Base-by-base conservation (phyloP, 2,329 filamentous ascomycete genomes). In the Penicillium paneum region DNA sequence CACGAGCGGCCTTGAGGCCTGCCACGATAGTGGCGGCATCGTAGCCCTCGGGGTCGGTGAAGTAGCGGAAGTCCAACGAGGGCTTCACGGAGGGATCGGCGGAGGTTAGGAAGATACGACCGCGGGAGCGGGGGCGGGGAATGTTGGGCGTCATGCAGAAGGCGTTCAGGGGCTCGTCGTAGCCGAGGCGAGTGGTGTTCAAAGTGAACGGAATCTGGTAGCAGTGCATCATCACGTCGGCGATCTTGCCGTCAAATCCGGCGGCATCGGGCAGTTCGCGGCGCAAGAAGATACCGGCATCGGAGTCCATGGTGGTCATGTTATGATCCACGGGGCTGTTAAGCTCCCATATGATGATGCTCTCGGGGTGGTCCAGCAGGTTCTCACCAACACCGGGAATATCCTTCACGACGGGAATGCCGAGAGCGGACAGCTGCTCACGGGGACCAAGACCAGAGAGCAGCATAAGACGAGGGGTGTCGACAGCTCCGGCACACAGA, bases 111-210 rank as follows among this genome's bases (percentile, higher is more conserved):
- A 88, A 93, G 67, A 93, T 79, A 60, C 85, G 83, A 55, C 90
- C 90, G 51, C 87, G 85, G 43, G 88, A 91, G 50, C 89, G 86
- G 28, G 90, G 88, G 24, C 90, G 88, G 32, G 89, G 90, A 66
- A 95, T 94, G 78, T 95, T 94, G 67, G 90, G 90, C 15, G 90
- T 94, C 87, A 94, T 94, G 83, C 90, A 94, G 79, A 95, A 95
- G 49, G 90, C 90, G 66, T 92, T 88, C 57, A 87, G 78, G 45
- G 83, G 83, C 38, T 78, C 78, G 65, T 86, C 83, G 71, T 87
- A 96, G 62, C 91, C 91, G 11, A 96, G 81, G 38, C 89, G 86
- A 52, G 82, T 78, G 1, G 91, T 96, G 81, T 96, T 96, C 64
- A 91, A 84, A 59, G 87, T 89, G 76, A 96, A 96, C 50, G 91